A percentile compares a stretch with the other conserved stretches of the same genome.
phyloP scores from a whole-genome alignment of 1,284 basidiomycete species.

The Pseudozyma pruni region DNA sequence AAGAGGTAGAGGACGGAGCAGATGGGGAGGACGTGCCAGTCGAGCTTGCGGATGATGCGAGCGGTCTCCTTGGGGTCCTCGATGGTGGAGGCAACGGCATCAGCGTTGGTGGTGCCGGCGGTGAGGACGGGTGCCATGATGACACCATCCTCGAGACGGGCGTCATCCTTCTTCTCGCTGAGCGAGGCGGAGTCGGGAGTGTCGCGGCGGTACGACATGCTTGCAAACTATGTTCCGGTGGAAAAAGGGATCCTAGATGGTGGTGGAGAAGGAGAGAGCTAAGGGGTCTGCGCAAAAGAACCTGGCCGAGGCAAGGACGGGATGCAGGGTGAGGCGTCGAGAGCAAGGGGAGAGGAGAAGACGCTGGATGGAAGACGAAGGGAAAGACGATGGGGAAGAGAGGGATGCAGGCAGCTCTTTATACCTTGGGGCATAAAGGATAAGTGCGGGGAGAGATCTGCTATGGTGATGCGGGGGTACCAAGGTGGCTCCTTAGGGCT shows the following conservation, averaged over 20 bases:
- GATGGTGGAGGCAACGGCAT: conserved; percentile 36
- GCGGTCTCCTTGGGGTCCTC: conserved; percentile 42
- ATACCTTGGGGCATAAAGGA: conserved; percentile 14
- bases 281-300: neutral
- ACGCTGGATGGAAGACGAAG: conserved; percentile 9
- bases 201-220: conserved; percentile 26
- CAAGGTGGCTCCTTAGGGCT: neutral
- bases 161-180: conserved; percentile 47
- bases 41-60: conserved; percentile 47
- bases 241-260: no score
- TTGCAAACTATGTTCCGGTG: neutral
- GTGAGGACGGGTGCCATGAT: conserved; percentile 44
- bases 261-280: neutral
- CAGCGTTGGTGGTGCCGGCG: conserved; percentile 35
- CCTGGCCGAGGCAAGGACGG: no score
- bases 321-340: neutral
- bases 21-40: conserved; percentile 56
- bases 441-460: neutral
- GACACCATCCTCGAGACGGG: conserved; percentile 40
- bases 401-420: conserved; percentile 8
- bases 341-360: neutral
- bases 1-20: conserved; percentile 75
- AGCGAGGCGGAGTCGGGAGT: conserved; percentile 44
- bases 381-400: neutral
- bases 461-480: conserved; percentile 13